These are phyloP conservation scores for Aureobasidium sp. DNA, from an alignment of 2,329 filamentous ascomycete species.

Conservation along the genomic window DNA sequence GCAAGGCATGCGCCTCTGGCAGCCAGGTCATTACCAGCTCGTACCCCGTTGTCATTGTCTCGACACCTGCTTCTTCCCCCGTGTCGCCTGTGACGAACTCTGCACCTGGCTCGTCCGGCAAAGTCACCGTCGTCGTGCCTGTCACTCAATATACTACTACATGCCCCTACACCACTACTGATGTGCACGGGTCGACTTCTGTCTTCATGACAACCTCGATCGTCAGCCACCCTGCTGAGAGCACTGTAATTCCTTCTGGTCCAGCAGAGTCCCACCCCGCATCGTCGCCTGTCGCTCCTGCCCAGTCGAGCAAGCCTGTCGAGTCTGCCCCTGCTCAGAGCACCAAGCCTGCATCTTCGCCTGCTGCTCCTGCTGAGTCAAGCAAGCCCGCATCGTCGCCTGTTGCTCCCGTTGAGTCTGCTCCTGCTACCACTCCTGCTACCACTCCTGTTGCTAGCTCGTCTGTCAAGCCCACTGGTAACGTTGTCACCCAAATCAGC, in stretches of 20 bases:
- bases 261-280: background rate
- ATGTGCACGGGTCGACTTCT: conserved; percentile 21
- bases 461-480: background rate
- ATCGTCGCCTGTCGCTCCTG: background rate
- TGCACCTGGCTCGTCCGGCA: background rate
- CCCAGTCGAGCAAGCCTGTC: background rate
- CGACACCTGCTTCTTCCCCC: background rate
- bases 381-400: background rate
- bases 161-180: conserved; percentile 19
- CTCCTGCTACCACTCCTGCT: background rate
- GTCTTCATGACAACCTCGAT: conserved; percentile 40
- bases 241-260: background rate
- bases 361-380: background rate
- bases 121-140: background rate
- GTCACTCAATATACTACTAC: conserved; percentile 18
- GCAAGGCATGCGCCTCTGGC: conserved; percentile 25
- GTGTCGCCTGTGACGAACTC: background rate
- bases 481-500: conserved; percentile 11
- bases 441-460: background rate
- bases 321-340: background rate
- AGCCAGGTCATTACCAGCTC: conserved; percentile 13
- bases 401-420: background rate
- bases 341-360: background rate
- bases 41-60: background rate
- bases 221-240: background rate